Percentiles rank a stretch among this genome's conserved stretches.
These are phyloP conservation scores for Pseudocercospora eumusae DNA, from an alignment of 2,329 filamentous ascomycete genomes.

Conservation along the genomic window DNA sequence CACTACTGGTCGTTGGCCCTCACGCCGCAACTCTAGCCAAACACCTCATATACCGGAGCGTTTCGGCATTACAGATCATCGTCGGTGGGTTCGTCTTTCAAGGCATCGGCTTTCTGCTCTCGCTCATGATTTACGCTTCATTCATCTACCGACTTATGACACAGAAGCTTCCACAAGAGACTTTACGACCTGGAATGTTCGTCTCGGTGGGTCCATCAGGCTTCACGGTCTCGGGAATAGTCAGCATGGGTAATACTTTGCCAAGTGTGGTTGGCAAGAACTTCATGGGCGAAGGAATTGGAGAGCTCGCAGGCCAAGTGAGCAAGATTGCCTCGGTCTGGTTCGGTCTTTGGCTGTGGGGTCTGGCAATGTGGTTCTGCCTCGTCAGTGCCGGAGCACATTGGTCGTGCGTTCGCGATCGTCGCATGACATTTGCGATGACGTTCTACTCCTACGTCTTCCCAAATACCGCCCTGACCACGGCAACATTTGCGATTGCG, in stretches of 20 bases:
- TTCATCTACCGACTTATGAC: slow-evolving; percentile 88
- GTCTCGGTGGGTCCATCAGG: slow-evolving; percentile 77
- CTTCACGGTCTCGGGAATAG: slow-evolving; percentile 64
- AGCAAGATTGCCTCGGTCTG: slow-evolving; percentile 61
- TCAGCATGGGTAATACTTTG: slow-evolving; percentile 58
- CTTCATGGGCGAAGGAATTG: slow-evolving; percentile 58
- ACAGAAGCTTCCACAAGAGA: slow-evolving; percentile 76
- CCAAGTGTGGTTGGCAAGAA: slow-evolving; percentile 51
- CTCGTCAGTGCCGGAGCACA: slow-evolving; percentile 75
- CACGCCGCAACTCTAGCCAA: slow-evolving; percentile 63
- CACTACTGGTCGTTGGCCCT: slow-evolving; percentile 73
- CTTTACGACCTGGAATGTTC: slow-evolving; percentile 78
- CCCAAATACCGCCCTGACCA: slow-evolving; percentile 64
- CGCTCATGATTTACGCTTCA: slow-evolving; percentile 78
- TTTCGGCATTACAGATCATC: slow-evolving; percentile 56
- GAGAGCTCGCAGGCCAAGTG: slow-evolving; percentile 57
- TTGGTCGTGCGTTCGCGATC: slow-evolving; percentile 63
- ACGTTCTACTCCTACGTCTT: slow-evolving; percentile 84
- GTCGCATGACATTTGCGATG: slow-evolving; percentile 74
- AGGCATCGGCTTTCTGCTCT: slow-evolving; percentile 65
- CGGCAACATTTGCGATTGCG: slow-evolving; percentile 71
- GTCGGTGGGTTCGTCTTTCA: slow-evolving; percentile 62
- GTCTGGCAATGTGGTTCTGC: slow-evolving; percentile 81
- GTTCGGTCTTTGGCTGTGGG: slow-evolving; percentile 77
- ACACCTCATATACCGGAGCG: slow-evolving; percentile 44